A percentile compares a stretch with the other conserved stretches of the same genome.
phyloP scores from a whole-genome alignment of 164 flowering plant species.

The Kalanchoe fedtschenkoi region DNA sequence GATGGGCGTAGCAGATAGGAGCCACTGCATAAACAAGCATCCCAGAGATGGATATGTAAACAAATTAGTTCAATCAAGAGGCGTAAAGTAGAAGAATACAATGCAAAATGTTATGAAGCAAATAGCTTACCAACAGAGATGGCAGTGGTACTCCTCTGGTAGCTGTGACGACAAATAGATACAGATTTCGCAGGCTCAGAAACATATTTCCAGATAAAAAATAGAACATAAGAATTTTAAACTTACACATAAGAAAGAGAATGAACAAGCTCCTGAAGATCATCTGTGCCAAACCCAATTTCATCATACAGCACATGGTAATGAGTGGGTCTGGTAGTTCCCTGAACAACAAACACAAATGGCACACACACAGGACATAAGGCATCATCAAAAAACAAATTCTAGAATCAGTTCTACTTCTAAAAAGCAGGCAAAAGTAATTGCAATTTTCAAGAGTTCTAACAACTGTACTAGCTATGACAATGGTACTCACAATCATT shows the following conservation, averaged over 20 bases:
- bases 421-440: too few species aligned
- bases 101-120: too few species aligned
- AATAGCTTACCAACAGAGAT: constrained; percentile 26
- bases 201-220: neutral
- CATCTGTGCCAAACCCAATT: constrained; percentile 26
- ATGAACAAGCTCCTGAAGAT: constrained; percentile 33
- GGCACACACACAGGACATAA: neutral
- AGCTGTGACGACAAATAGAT: constrained; percentile 15
- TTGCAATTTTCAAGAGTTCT: too few species aligned
- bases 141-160: constrained; percentile 39
- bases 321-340: constrained; percentile 34
- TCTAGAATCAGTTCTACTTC: too few species aligned
- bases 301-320: constrained; percentile 31
- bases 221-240: neutral
- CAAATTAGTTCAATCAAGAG: too few species aligned
- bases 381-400: too few species aligned
- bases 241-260: constrained; percentile 33
- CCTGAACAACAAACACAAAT: constrained; percentile 12
- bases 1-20: constrained; percentile 60
- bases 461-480: too few species aligned
- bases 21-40: constrained; percentile 38
- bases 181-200: neutral
- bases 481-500: constrained; percentile 31
- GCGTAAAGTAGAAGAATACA: too few species aligned
- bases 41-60: neutral